Conservation (phyloP, 2,329 filamentous ascomycete genomes). For the Fusarium nodosum region DNA sequence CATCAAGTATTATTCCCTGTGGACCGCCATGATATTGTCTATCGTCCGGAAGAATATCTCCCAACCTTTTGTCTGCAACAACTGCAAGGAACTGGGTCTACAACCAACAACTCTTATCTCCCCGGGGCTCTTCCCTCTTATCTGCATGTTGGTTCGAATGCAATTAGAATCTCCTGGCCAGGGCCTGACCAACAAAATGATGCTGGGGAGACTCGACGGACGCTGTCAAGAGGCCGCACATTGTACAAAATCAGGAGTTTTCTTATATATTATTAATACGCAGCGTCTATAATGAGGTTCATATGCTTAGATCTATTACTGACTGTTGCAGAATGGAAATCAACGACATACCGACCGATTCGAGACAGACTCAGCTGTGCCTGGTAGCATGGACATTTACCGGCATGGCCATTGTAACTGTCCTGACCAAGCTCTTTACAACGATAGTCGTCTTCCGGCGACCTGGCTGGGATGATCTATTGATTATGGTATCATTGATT, state of each 20-base stretch:
- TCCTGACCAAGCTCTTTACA: conserved; percentile 9
- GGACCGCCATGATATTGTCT: background rate
- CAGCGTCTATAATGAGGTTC: background rate
- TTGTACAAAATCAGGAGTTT: background rate
- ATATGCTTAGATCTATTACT: background rate
- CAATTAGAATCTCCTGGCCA: background rate
- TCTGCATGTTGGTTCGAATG: background rate
- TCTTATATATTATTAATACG: background rate
- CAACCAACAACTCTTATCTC: background rate
- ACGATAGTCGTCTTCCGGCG: conserved; percentile 12
- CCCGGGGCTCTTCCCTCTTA: background rate
- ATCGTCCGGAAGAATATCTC: background rate
- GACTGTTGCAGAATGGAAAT: background rate
- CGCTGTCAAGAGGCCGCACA: background rate
- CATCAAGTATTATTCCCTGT: background rate
- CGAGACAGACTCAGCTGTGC: conserved; percentile 7
- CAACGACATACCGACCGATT: conserved; percentile 1
- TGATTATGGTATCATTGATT: conserved; percentile 15
- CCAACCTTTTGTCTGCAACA: background rate
- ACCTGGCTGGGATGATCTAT: conserved; percentile 25
- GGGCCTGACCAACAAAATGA: background rate
- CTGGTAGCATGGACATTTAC: conserved; percentile 20
- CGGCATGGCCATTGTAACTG: conserved; percentile 12
- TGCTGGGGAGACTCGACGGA: background rate
- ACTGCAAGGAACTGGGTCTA: background rate